These are phyloP conservation scores for Verruconis gallopava DNA, from an alignment of 2,329 filamentous ascomycete genomes.

Conservation along the genomic window DNA sequence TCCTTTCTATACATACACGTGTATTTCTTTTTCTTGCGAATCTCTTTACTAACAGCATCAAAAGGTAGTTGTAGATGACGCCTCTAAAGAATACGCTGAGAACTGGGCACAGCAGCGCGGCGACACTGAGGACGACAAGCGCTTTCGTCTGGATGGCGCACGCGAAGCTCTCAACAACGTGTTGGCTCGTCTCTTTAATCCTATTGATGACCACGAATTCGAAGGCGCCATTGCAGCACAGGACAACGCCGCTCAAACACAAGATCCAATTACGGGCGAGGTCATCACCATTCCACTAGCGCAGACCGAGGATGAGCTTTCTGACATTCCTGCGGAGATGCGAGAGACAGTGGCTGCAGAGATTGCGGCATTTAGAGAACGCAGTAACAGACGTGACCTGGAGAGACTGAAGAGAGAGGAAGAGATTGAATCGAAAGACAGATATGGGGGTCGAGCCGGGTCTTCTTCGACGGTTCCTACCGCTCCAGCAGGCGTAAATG, in stretches of 20 bases:
- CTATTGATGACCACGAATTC: conserved; percentile 38
- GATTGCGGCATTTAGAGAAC: conserved; percentile 85
- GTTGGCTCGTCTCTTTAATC: conserved; percentile 60
- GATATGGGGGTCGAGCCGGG: conserved; percentile 52
- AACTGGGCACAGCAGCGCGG: conserved; percentile 57
- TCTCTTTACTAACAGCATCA: conserved; percentile 7
- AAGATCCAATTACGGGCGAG: conserved; percentile 49
- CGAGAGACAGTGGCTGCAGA: conserved; percentile 87
- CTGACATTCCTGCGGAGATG: conserved; percentile 93
- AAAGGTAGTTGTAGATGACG: conserved; percentile 61
- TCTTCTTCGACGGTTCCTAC: conserved; percentile 49
- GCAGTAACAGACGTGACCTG: conserved; percentile 76
- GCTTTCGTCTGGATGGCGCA: conserved; percentile 58
- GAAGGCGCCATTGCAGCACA: conserved; percentile 60
- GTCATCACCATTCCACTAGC: conserved; percentile 77
- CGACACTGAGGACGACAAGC: conserved; percentile 48
- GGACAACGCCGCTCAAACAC: conserved; percentile 36
- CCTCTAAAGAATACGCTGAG: conserved; percentile 73
- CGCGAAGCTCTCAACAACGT: conserved; percentile 54
- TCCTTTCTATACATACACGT: too few species aligned
- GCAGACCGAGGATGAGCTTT: conserved; percentile 71
- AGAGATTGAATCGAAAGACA: conserved; percentile 80
- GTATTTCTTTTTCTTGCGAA: neutral
- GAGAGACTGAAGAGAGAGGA: conserved; percentile 82
- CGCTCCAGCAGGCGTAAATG: conserved; percentile 55